phyloP scores from a whole-genome alignment of 2,329 filamentous ascomycete genomes.

The Alternaria sp. region DNA sequence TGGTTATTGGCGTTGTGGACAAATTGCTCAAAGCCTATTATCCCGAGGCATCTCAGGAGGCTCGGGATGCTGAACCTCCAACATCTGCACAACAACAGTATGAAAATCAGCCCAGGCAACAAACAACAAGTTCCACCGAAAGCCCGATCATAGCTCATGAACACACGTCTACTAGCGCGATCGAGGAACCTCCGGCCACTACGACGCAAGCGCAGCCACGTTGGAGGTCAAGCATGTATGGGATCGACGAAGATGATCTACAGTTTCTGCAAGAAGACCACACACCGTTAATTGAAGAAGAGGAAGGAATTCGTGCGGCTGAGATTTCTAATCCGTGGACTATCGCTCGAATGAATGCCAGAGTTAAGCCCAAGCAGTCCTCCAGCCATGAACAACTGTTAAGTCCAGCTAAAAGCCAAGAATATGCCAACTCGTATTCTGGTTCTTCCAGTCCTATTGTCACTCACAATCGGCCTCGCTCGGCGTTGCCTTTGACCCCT shows the following conservation, averaged over 20 bases:
- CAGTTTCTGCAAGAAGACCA: conserved; percentile 29
- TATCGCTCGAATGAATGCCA: conserved; percentile 58
- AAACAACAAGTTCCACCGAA: not conserved
- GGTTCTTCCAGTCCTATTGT: conserved; percentile 19
- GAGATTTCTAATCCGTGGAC: conserved; percentile 60
- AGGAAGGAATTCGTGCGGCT: conserved; percentile 34
- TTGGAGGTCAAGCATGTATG: conserved; percentile 53
- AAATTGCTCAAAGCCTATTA: conserved; percentile 57
- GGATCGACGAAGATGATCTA: conserved; percentile 49
- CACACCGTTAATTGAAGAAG: conserved; percentile 29
- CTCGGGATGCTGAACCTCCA: conserved; percentile 9
- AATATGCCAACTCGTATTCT: not conserved
- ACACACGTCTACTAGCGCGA: not conserved
- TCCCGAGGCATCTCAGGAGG: conserved; percentile 21
- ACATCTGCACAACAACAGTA: conserved; percentile 8
- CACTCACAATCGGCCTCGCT: conserved; percentile 4
- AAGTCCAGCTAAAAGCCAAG: conserved; percentile 36
- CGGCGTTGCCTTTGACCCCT: conserved; percentile 26
- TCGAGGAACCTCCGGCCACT: not conserved
- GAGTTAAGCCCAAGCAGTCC: conserved; percentile 26
- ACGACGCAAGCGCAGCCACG: conserved; percentile 9
- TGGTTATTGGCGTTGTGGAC: conserved; percentile 56
- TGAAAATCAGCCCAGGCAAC: not conserved
- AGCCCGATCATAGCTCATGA: conserved; percentile 5
- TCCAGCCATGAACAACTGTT: conserved; percentile 30